A percentile compares a stretch with the other conserved stretches of the same genome.
phyloP scores from a whole-genome alignment of 495 filamentous ascomycete species.

The Tetracladium marchalianum region DNA sequence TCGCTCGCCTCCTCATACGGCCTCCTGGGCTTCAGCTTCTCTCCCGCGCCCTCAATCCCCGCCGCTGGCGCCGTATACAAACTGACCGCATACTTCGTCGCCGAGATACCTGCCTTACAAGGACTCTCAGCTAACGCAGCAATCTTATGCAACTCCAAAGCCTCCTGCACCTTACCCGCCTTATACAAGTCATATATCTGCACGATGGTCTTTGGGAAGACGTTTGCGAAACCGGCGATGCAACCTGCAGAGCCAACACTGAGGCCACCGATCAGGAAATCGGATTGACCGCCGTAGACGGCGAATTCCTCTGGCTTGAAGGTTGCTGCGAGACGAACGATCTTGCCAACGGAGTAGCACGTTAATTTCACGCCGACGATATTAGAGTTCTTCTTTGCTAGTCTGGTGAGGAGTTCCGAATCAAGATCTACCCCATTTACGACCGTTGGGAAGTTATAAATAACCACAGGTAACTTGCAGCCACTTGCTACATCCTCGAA shows the following conservation, averaged over 20 bases:
- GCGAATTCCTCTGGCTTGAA: slow-evolving; percentile 15
- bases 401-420: slow-evolving; percentile 19
- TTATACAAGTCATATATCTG: slow-evolving; percentile 27
- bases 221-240: slow-evolving; percentile 25
- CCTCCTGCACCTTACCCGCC: slow-evolving; percentile 26
- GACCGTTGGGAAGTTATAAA: slow-evolving; percentile 26
- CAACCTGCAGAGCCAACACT: slow-evolving; percentile 18
- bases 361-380: slow-evolving; percentile 30
- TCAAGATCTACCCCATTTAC: slow-evolving; percentile 24
- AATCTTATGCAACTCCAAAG: slow-evolving; percentile 26
- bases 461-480: slow-evolving; percentile 20
- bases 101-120: slow-evolving; percentile 50
- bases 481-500: slow-evolving; percentile 17
- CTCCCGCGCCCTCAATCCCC: slow-evolving; percentile 44
- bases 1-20: slow-evolving; percentile 45
- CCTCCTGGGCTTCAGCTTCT: slow-evolving; percentile 44
- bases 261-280: slow-evolving; percentile 21
- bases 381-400: slow-evolving; percentile 17
- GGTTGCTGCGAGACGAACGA: slow-evolving; percentile 16
- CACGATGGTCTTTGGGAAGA: slow-evolving; percentile 21
- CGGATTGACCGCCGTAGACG: slow-evolving; percentile 21
- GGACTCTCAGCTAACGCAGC: slow-evolving; percentile 35
- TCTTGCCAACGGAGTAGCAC: slow-evolving; percentile 24
- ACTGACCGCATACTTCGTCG: slow-evolving; percentile 54
- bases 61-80: slow-evolving; percentile 43